Evolutionary conservation across 1,284 basidiomycete species (phyloP).

Genomic region (Neolentinus lepideus): DNA sequence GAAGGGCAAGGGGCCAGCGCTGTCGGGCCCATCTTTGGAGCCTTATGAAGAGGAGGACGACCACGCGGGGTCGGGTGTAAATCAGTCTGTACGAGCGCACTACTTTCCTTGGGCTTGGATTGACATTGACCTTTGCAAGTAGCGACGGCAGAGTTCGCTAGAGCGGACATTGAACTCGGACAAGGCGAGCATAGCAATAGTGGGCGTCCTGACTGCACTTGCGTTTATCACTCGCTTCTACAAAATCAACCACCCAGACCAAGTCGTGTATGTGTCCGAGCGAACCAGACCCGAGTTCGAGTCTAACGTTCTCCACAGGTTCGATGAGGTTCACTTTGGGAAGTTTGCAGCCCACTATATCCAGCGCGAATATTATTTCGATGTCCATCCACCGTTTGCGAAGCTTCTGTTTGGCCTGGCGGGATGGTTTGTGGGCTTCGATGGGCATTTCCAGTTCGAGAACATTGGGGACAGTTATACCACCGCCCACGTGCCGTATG

Average conservation of each 20-base stretch:
- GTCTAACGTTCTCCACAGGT: slow-evolving; percentile 39
- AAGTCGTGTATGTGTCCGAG: slow-evolving; percentile 75
- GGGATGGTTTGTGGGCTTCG: slow-evolving; percentile 95
- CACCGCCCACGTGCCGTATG: slow-evolving; percentile 83
- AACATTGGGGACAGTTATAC: slow-evolving; percentile 94
- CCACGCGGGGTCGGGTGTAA: neutral
- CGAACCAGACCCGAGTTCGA: slow-evolving; percentile 5
- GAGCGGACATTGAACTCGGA: slow-evolving; percentile 57
- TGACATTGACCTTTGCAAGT: slow-evolving; percentile 7
- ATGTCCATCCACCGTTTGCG: slow-evolving; percentile 96
- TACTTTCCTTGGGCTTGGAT: neutral
- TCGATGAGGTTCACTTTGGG: slow-evolving; percentile 97
- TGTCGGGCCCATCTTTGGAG: neutral
- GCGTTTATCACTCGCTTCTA: slow-evolving; percentile 85
- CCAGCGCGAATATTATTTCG: slow-evolving; percentile 93
- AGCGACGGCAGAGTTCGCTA: slow-evolving; percentile 37
- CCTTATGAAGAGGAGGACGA: neutral
- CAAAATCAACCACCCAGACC: slow-evolving; percentile 89
- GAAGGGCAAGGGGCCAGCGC: neutral
- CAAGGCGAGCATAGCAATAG: slow-evolving; percentile 49
- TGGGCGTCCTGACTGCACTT: slow-evolving; percentile 59
- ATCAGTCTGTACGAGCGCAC: neutral
- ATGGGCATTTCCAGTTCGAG: slow-evolving; percentile 91
- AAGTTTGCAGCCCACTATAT: slow-evolving; percentile 94
- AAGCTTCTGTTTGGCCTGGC: slow-evolving; percentile 90